Conservation (phyloP, 306 rosid species). For the Gleditsia sinensis region DNA sequence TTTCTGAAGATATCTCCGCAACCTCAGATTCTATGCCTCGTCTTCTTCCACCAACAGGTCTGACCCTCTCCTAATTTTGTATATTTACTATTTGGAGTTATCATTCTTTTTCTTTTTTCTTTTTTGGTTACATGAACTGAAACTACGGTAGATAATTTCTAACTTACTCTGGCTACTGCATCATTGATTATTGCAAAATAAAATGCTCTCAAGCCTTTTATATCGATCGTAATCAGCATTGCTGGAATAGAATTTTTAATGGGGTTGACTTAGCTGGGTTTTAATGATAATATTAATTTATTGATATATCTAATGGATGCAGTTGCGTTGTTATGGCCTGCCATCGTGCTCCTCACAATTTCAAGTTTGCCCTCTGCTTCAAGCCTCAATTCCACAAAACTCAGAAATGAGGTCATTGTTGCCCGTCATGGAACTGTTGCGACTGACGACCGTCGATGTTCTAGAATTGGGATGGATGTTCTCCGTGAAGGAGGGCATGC, state of each 20-base stretch:
- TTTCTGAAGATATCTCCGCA: no score
- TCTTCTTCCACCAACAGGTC: slow-evolving; percentile 7
- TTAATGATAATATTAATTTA: no score
- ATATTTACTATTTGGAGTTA: no score
- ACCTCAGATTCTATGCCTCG: slow-evolving; percentile 1
- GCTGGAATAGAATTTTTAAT: no score
- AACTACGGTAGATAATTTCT: no score
- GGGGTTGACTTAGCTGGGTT: no score
- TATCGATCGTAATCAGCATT: no score
- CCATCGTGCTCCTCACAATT: slow-evolving; percentile 33
- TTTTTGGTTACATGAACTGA: no score
- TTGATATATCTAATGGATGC: slow-evolving; percentile 31
- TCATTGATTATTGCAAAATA: no score
- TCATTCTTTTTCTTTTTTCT: no score
- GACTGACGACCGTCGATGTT: slow-evolving; percentile 67
- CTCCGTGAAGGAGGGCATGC: slow-evolving; percentile 77
- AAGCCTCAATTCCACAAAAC: slow-evolving; percentile 24
- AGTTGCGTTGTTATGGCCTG: slow-evolving; percentile 42
- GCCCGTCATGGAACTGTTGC: slow-evolving; percentile 75
- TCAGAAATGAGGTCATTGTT: slow-evolving; percentile 48
- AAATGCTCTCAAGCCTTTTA: no score
- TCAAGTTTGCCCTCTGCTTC: slow-evolving; percentile 36
- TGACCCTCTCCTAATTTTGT: neutral
- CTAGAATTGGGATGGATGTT: slow-evolving; percentile 60
- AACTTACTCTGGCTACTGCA: neutral